Conservation (phyloP, 495 filamentous ascomycete genomes). For the Hypoxylon fuscum region DNA sequence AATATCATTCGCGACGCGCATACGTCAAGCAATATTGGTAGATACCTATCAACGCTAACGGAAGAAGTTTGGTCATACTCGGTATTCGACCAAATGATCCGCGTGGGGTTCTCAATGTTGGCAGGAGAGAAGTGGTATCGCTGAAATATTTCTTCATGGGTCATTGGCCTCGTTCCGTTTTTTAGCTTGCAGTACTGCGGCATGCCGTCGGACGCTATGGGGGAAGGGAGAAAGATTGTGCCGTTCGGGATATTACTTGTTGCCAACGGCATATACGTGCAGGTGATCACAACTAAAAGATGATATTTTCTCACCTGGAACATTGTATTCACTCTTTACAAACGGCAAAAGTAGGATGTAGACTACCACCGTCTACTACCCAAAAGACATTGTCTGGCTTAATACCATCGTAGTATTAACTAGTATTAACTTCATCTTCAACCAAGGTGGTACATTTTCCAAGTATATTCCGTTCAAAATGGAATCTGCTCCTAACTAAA, state of each 20-base stretch:
- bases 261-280: slow-evolving; percentile 4
- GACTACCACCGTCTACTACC: no score
- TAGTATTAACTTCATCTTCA: no score
- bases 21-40: background rate
- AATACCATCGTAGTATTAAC: no score
- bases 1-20: slow-evolving; percentile 23
- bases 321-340: no score
- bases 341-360: no score
- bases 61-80: slow-evolving; percentile 10
- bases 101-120: slow-evolving; percentile 14
- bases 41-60: slow-evolving; percentile 19
- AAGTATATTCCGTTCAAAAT: no score
- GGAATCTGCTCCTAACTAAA: no score
- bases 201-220: background rate
- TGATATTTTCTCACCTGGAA: no score
- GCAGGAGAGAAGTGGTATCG: slow-evolving; percentile 17
- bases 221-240: slow-evolving; percentile 4
- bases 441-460: no score
- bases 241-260: slow-evolving; percentile 14
- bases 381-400: no score
- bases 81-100: slow-evolving; percentile 22
- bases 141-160: slow-evolving; percentile 6
- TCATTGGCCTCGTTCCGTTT: slow-evolving; percentile 11
- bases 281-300: no score
- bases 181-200: slow-evolving; percentile 5